Percentiles rank a stretch among this genome's conserved stretches.
phyloP scores from a whole-genome alignment of 2,329 filamentous ascomycete species.

The Trichophyton simii region DNA sequence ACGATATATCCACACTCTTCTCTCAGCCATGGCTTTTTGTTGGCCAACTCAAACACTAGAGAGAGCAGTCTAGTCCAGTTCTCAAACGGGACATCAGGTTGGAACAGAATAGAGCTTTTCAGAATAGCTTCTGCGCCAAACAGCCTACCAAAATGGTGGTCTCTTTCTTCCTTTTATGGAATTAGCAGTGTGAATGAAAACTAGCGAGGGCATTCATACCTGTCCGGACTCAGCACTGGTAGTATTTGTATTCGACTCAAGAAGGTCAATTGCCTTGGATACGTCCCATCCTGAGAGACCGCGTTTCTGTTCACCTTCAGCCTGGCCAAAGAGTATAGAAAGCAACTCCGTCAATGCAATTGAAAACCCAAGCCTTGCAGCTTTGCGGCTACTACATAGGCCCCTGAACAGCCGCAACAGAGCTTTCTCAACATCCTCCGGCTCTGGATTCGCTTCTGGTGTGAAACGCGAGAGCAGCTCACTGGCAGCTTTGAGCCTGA shows the following conservation, averaged over 20 bases:
- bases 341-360: constrained; percentile 75
- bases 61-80: constrained; percentile 52
- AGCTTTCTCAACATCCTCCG: constrained; percentile 31
- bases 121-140: constrained; percentile 83
- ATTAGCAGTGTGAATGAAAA: constrained; percentile 21
- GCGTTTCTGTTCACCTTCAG: constrained; percentile 14
- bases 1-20: constrained; percentile 78
- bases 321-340: constrained; percentile 49
- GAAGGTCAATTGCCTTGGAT: constrained; percentile 37
- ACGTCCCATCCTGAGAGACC: constrained; percentile 26
- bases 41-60: constrained; percentile 58
- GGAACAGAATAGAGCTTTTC: constrained; percentile 60
- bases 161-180: constrained; percentile 62
- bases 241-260: constrained; percentile 41
- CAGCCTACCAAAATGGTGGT: constrained; percentile 71
- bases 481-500: constrained; percentile 35
- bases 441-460: constrained; percentile 26
- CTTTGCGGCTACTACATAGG: constrained; percentile 79
- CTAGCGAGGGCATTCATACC: constrained; percentile 25
- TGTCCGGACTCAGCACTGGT: constrained; percentile 42
- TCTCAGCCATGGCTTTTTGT: constrained; percentile 77
- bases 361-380: constrained; percentile 77
- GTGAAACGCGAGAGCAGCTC: constrained; percentile 34
- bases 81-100: constrained; percentile 39
- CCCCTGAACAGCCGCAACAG: constrained; percentile 65